These are phyloP conservation scores for Candida tunisiensis DNA, from an alignment of 1,139 yeast species.

Conservation along the genomic window DNA sequence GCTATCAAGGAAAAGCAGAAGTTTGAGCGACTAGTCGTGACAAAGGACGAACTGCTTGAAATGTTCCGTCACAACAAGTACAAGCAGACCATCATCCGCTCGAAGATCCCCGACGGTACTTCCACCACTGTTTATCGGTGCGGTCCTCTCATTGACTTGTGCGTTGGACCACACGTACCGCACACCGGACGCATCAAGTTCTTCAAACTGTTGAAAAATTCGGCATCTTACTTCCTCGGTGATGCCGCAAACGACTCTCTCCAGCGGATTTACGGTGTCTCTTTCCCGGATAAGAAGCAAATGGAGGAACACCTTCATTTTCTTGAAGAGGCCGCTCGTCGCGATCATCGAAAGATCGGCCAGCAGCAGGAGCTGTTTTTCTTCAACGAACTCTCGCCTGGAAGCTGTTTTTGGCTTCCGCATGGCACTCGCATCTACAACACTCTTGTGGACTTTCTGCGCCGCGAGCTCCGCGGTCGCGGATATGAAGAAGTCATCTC, in stretches of 20 bases:
- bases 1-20: slow-evolving; percentile 94
- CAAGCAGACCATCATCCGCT: slow-evolving; percentile 73
- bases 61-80: slow-evolving; percentile 96
- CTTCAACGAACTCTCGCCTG: slow-evolving; percentile 95
- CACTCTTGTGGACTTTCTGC: slow-evolving; percentile 58
- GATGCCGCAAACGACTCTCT: slow-evolving; percentile 85
- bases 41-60: slow-evolving; percentile 78
- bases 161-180: slow-evolving; percentile 97
- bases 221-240: slow-evolving; percentile 93
- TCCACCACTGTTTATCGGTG: slow-evolving; percentile 95
- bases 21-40: slow-evolving; percentile 83
- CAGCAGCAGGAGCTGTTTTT: slow-evolving; percentile 89
- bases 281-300: slow-evolving; percentile 95
- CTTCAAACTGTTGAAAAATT: slow-evolving; percentile 85
- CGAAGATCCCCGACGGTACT: slow-evolving; percentile 92
- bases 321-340: slow-evolving; percentile 89
- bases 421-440: slow-evolving; percentile 96
- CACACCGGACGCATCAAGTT: slow-evolving; percentile 96
- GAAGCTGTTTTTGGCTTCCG: slow-evolving; percentile 93
- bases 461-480: slow-evolving; percentile 72
- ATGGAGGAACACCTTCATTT: slow-evolving; percentile 94
- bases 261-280: slow-evolving; percentile 95
- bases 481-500: slow-evolving; percentile 97
- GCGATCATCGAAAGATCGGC: slow-evolving; percentile 97
- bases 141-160: slow-evolving; percentile 93